Evolutionary conservation across 805 yeast species (phyloP).

Genomic region (Lipomyces lipofer): DNA sequence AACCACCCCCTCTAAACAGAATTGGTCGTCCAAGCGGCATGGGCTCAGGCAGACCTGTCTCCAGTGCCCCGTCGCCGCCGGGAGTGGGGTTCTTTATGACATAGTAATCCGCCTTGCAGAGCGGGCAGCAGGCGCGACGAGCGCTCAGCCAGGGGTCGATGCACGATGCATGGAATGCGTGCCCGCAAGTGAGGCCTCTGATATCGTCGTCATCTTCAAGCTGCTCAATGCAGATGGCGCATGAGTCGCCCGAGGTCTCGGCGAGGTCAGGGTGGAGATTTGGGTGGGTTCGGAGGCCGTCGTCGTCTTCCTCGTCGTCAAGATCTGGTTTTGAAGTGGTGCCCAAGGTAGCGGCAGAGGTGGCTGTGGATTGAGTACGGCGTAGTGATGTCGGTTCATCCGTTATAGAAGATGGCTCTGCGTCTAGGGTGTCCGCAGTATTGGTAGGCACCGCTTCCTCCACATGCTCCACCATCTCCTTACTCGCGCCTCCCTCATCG

Average conservation of each 20-base stretch:
- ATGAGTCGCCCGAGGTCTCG: conserved; percentile 54
- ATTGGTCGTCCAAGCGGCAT: neutral
- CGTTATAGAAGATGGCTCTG: neutral
- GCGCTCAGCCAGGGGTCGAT: conserved; percentile 79
- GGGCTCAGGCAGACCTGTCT: neutral
- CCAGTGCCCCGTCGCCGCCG: neutral
- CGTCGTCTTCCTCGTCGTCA: conserved; percentile 29
- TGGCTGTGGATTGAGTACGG: neutral
- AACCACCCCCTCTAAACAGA: neutral
- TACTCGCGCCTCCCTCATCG: neutral
- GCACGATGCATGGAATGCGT: conserved; percentile 77
- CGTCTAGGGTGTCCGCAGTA: neutral
- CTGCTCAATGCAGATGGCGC: conserved; percentile 76
- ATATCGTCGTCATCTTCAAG: conserved; percentile 63
- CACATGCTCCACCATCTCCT: neutral
- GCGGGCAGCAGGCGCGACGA: conserved; percentile 78
- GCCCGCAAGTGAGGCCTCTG: conserved; percentile 77
- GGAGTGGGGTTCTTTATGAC: conserved; percentile 18
- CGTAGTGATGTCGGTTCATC: neutral
- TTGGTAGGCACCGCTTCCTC: neutral
- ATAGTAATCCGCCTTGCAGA: conserved; percentile 72
- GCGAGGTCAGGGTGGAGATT: conserved; percentile 23
- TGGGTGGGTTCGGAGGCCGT: conserved; percentile 25
- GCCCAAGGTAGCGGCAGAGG: neutral
- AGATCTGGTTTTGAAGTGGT: neutral